Evolutionary conservation across 305 asterid genomes (phyloP).

Genomic region (Rubia balearica): DNA sequence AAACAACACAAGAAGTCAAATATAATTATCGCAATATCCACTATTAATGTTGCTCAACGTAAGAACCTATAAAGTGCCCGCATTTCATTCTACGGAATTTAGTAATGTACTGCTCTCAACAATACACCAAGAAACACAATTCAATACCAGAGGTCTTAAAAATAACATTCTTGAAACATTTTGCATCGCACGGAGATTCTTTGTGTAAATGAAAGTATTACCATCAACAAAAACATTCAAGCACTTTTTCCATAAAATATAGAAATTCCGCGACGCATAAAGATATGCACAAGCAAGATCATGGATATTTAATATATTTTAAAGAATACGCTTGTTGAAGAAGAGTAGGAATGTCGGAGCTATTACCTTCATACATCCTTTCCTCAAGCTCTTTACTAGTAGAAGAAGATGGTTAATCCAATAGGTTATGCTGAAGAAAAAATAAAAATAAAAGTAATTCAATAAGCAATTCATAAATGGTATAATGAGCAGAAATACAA

Average conservation of each 20-base stretch:
- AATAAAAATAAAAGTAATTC: too few relatives aligned
- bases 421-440: too few relatives aligned
- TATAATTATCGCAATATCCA: background rate
- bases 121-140: too few relatives aligned
- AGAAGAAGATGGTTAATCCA: background rate
- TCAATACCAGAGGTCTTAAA: too few relatives aligned
- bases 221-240: background rate
- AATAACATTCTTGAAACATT: too few relatives aligned
- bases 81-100: too few relatives aligned
- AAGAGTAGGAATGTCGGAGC: background rate
- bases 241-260: background rate
- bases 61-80: background rate
- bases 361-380: background rate
- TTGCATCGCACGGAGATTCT: too few relatives aligned
- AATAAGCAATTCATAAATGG: too few relatives aligned
- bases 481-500: too few relatives aligned
- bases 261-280: background rate
- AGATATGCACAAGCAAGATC: background rate
- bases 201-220: too few relatives aligned
- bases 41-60: background rate
- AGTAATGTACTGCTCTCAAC: background rate
- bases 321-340: background rate
- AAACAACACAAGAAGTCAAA: background rate
- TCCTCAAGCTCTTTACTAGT: background rate
- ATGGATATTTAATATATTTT: background rate